Evolutionary conservation across 2,329 filamentous ascomycete genomes (phyloP).

Genomic region (Nemania sp.): DNA sequence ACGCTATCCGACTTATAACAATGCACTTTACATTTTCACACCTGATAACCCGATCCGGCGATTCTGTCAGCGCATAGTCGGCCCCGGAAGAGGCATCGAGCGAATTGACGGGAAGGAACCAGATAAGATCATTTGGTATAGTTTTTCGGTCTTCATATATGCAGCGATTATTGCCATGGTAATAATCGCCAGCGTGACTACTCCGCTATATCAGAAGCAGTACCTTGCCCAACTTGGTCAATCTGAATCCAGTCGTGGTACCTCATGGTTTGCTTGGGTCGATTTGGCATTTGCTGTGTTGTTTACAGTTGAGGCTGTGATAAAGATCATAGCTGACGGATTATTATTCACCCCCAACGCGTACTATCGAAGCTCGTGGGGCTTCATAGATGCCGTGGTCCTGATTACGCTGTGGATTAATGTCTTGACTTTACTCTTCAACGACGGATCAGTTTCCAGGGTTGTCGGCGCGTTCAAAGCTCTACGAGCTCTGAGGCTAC

Average conservation of each 20-base stretch:
- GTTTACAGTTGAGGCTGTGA: conserved; percentile 82
- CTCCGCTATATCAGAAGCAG: conserved; percentile 88
- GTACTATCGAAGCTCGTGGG: conserved; percentile 95
- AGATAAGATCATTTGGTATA: conserved; percentile 87
- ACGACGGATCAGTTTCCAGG: conserved; percentile 82
- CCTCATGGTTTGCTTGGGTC: conserved; percentile 94
- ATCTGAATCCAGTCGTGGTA: conserved; percentile 47
- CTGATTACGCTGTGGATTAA: conserved; percentile 95
- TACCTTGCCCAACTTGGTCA: conserved; percentile 70
- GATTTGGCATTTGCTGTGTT: conserved; percentile 87
- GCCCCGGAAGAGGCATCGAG: conserved; percentile 83
- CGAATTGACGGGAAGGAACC: conserved; percentile 89
- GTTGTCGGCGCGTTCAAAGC: conserved; percentile 97
- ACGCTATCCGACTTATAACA: conserved; percentile 89
- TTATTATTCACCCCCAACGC: conserved; percentile 97
- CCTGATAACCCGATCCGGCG: conserved; percentile 77
- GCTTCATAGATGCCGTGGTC: conserved; percentile 90
- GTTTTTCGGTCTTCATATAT: conserved; percentile 92
- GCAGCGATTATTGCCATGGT: conserved; percentile 96
- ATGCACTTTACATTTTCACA: conserved; percentile 83
- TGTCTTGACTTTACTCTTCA: conserved; percentile 77
- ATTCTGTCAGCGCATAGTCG: conserved; percentile 86
- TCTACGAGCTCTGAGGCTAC: conserved; percentile 81
- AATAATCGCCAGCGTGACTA: conserved; percentile 90
- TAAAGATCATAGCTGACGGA: conserved; percentile 94